These are phyloP conservation scores for Hygrophoropsis aurantiaca DNA, from an alignment of 768 basidiomycete species.

Conservation along the genomic window DNA sequence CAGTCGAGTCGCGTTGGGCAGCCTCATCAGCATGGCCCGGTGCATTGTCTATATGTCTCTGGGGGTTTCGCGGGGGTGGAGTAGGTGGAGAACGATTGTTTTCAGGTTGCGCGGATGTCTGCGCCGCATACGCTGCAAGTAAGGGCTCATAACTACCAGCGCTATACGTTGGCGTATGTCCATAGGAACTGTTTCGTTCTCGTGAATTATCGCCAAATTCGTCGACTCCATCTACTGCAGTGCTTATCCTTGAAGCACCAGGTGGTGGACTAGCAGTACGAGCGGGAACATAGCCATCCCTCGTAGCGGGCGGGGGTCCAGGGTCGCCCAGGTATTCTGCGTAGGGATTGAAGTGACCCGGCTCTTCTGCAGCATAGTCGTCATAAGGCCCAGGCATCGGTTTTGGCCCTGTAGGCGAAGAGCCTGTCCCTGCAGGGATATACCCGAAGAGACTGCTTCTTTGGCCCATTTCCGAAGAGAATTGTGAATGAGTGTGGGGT, in stretches of 20 bases:
- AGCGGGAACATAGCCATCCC: conserved; percentile 45
- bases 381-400: conserved; percentile 30
- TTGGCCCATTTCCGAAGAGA: conserved; percentile 37
- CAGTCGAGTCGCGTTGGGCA: conserved; percentile 3
- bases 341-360: conserved; percentile 50
- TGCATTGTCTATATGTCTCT: conserved; percentile 4
- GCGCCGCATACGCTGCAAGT: conserved; percentile 43
- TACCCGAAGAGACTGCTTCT: conserved; percentile 29
- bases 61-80: conserved; percentile 34
- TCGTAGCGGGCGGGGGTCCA: conserved; percentile 21
- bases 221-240: conserved; percentile 12
- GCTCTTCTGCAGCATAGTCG: conserved; percentile 17
- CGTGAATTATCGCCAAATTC: conserved; percentile 27
- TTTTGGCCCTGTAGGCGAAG: conserved; percentile 28
- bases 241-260: conserved; percentile 13
- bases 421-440: conserved; percentile 13
- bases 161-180: conserved; percentile 49
- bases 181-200: conserved; percentile 30
- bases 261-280: conserved; percentile 50
- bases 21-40: conserved; percentile 3
- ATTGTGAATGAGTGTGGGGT: conserved; percentile 17
- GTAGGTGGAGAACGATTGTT: conserved; percentile 2
- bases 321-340: conserved; percentile 37
- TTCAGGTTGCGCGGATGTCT: conserved; percentile 19
- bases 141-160: conserved; percentile 63